These are phyloP conservation scores for Termitomyces sp. DNA, from an alignment of 768 basidiomycete genomes.

Conservation along the genomic window DNA sequence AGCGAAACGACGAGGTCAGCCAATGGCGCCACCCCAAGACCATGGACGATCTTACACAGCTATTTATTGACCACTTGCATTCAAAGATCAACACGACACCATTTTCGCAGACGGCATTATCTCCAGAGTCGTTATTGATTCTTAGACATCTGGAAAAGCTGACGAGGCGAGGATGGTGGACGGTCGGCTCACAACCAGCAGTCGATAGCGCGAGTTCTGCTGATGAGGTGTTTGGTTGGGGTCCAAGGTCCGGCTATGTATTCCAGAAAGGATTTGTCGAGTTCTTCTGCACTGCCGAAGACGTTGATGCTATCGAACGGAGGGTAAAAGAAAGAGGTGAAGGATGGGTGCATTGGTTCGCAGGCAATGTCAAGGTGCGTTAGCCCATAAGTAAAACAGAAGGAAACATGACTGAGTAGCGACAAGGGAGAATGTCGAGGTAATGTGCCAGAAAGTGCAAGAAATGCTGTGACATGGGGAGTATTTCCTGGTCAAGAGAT, in stretches of 20 bases:
- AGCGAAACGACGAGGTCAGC: constrained; percentile 58
- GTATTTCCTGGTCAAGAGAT: constrained; percentile 97
- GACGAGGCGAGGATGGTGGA: constrained; percentile 86
- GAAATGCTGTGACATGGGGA: constrained; percentile 98
- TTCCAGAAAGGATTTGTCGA: constrained; percentile 98
- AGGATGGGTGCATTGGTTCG: constrained; percentile 81
- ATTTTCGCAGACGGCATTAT: constrained; percentile 81
- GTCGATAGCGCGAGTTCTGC: constrained; percentile 74
- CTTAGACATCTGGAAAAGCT: constrained; percentile 71
- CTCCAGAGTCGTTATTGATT: constrained; percentile 77
- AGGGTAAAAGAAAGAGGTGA: constrained; percentile 47
- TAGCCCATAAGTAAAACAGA: constrained; percentile 2
- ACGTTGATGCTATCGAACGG: constrained; percentile 55
- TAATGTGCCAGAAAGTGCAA: constrained; percentile 71
- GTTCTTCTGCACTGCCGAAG: constrained; percentile 72
- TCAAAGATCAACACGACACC: constrained; percentile 74
- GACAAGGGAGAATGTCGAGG: constrained; percentile 69
- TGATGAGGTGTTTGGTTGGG: constrained; percentile 87
- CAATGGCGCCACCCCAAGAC: constrained; percentile 75
- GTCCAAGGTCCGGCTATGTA: constrained; percentile 87
- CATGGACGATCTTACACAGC: constrained; percentile 60
- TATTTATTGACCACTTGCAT: constrained; percentile 80
- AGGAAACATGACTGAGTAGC: background rate
- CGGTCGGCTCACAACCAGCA: constrained; percentile 93
- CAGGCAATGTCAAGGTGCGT: constrained; percentile 69